These are phyloP conservation scores for Punctularia strigosozonata DNA, from an alignment of 768 basidiomycete species.

Conservation along the genomic window DNA sequence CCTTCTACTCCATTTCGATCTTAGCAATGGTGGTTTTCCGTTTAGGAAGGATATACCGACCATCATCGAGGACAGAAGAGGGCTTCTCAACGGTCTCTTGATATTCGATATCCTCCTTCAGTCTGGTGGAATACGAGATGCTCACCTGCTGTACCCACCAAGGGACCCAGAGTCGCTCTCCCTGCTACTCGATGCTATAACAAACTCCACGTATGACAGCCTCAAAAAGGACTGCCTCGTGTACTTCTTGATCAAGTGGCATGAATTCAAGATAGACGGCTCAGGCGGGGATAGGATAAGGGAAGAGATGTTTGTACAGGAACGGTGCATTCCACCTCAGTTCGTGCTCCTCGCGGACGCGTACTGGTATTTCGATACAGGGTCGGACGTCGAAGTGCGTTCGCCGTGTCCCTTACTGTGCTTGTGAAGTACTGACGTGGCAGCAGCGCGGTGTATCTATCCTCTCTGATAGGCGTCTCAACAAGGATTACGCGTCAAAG, in stretches of 20 bases:
- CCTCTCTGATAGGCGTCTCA: constrained; percentile 63
- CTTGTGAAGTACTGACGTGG: background rate
- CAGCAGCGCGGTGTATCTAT: constrained; percentile 56
- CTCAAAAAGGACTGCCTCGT: constrained; percentile 75
- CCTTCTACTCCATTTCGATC: too few species aligned
- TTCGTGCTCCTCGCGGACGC: constrained; percentile 70
- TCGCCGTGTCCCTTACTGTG: background rate
- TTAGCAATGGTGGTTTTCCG: too few species aligned
- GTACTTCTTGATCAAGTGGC: constrained; percentile 76
- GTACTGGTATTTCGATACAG: constrained; percentile 74
- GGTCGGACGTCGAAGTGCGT: constrained; percentile 52
- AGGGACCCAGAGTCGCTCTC: constrained; percentile 38
- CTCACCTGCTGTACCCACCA: constrained; percentile 63
- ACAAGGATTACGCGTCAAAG: constrained; percentile 69
- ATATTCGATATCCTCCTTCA: constrained; percentile 66
- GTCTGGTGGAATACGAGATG: constrained; percentile 47
- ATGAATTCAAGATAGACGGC: constrained; percentile 55
- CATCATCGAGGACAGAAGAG: too few species aligned
- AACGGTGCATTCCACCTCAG: constrained; percentile 62
- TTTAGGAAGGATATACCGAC: too few species aligned
- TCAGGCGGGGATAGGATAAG: too few species aligned
- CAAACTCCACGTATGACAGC: constrained; percentile 49
- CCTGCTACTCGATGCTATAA: constrained; percentile 49
- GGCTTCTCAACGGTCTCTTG: constrained; percentile 50
- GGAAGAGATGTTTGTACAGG: constrained; percentile 39